Conservation (phyloP, 306 rosid genomes). For the Cyclanthera cordifolia region DNA sequence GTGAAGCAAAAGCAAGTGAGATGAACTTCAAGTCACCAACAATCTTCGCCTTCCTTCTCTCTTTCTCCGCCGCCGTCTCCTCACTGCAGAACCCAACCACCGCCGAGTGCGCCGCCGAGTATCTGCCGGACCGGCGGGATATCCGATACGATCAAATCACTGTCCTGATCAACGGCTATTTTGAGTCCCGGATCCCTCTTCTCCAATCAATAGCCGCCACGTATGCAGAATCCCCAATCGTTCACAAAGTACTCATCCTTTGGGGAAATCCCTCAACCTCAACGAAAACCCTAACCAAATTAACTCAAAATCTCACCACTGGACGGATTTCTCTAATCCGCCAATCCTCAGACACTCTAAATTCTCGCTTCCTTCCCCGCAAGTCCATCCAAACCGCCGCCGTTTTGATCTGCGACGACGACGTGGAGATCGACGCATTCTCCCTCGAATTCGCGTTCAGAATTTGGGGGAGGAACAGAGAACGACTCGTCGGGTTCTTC, state of each 20-base stretch:
- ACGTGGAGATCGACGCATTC: slow-evolving; percentile 42
- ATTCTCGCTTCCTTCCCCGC: slow-evolving; percentile 60
- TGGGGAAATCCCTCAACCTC: slow-evolving; percentile 85
- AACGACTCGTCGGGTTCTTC: slow-evolving; percentile 54
- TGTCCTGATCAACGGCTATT: slow-evolving; percentile 71
- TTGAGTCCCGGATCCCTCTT: slow-evolving; percentile 63
- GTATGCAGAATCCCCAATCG: slow-evolving; percentile 52
- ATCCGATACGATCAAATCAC: slow-evolving; percentile 53
- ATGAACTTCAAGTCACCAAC: background rate
- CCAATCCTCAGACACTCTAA: slow-evolving; percentile 51
- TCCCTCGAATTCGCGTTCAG: slow-evolving; percentile 57
- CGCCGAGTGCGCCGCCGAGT: slow-evolving; percentile 26
- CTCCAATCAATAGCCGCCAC: slow-evolving; percentile 53
- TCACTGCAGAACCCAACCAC: slow-evolving; percentile 9
- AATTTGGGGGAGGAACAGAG: slow-evolving; percentile 39
- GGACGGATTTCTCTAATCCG: slow-evolving; percentile 34
- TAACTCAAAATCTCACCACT: slow-evolving; percentile 37
- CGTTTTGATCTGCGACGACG: slow-evolving; percentile 79
- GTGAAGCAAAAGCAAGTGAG: background rate
- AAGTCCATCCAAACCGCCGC: slow-evolving; percentile 37
- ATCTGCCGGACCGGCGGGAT: slow-evolving; percentile 17
- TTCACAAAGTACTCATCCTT: slow-evolving; percentile 56
- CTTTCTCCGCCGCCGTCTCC: slow-evolving; percentile 8
- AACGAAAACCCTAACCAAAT: slow-evolving; percentile 19
- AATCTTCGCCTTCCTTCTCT: background rate